A percentile compares a stretch with the other conserved stretches of the same genome.
phyloP scores from a whole-genome alignment of 768 basidiomycete species.

The Russula emetica region DNA sequence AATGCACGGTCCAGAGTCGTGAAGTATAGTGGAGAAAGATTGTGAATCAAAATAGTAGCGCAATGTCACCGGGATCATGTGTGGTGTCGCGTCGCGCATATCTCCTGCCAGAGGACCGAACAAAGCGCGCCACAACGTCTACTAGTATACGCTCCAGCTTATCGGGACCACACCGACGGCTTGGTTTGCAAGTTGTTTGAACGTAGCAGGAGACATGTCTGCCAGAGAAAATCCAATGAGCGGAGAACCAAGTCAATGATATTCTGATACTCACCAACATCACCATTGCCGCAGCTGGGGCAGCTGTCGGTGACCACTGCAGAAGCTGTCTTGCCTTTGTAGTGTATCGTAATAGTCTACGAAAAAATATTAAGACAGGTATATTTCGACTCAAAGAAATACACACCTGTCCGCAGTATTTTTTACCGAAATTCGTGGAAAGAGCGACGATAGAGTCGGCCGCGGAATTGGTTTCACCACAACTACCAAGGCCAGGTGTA shows the following conservation, averaged over 20 bases:
- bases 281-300: constrained; percentile 15
- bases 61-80: neutral
- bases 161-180: constrained; percentile 9
- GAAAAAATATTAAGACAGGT: neutral
- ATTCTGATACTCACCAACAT: constrained; percentile 22
- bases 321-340: constrained; percentile 11
- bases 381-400: neutral
- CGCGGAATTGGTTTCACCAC: constrained; percentile 12
- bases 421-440: neutral
- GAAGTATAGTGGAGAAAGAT: neutral
- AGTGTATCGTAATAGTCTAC: constrained; percentile 15
- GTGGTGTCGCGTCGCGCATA: neutral
- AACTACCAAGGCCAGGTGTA: constrained; percentile 21
- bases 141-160: neutral
- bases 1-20: constrained; percentile 1
- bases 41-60: constrained; percentile 1
- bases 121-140: neutral
- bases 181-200: constrained; percentile 4
- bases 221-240: neutral
- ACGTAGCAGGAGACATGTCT: constrained; percentile 26
- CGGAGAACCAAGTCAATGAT: neutral
- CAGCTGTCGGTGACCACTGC: constrained; percentile 24
- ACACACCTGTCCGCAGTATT: constrained; percentile 23
- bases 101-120: constrained; percentile 17
- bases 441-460: constrained; percentile 20